These are phyloP conservation scores for Nothomitra cinnamomea DNA, from an alignment of 2,329 filamentous ascomycete species.

Conservation along the genomic window DNA sequence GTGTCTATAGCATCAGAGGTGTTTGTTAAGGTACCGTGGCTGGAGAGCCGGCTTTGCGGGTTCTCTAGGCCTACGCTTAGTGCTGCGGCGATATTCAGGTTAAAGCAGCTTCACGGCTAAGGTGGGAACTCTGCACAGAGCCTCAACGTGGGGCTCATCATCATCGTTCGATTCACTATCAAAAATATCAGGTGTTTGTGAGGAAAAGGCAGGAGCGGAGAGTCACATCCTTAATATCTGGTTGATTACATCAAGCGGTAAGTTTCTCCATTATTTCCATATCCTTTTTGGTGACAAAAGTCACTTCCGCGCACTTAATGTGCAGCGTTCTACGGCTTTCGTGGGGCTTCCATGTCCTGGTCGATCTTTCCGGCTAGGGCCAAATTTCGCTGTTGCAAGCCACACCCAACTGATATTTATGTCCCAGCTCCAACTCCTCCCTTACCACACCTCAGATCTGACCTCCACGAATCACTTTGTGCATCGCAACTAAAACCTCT, in stretches of 20 bases:
- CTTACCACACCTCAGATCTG: not conserved
- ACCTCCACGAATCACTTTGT: not conserved
- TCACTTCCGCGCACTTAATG: not conserved
- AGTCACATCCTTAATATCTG: not conserved
- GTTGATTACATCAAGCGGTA: too few species aligned
- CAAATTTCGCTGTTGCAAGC: not conserved
- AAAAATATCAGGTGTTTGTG: not conserved
- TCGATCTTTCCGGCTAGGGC: not conserved
- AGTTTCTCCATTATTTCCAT: too few species aligned
- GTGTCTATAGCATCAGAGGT: too few species aligned
- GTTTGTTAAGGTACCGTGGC: not conserved
- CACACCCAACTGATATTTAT: slow-evolving; percentile 2
- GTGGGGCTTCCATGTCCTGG: slow-evolving; percentile 1
- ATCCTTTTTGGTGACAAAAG: too few species aligned
- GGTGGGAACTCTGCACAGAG: not conserved
- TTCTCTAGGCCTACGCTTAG: too few species aligned
- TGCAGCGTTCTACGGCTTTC: slow-evolving; percentile 1
- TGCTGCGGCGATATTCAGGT: too few species aligned
- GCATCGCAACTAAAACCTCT: not conserved
- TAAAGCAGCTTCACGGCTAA: too few species aligned
- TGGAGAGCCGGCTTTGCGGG: not conserved
- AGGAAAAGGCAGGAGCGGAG: not conserved
- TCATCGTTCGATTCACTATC: not conserved
- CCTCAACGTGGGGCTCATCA: not conserved
- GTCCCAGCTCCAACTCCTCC: not conserved